phyloP scores from a whole-genome alignment of 2,329 filamentous ascomycete species.

The Onygenales sp. region DNA sequence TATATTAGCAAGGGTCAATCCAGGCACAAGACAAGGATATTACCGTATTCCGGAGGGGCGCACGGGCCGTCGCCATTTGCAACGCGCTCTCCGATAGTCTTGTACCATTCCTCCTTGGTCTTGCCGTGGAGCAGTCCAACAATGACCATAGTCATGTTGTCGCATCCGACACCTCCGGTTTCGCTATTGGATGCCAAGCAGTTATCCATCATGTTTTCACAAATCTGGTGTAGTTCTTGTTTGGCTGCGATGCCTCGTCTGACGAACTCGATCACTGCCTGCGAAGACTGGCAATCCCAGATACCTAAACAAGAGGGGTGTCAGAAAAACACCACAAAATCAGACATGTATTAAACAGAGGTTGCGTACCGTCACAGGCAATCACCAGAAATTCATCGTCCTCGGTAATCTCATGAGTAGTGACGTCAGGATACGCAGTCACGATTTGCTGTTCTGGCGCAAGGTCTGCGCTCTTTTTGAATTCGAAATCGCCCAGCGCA shows the following conservation, averaged over 20 bases:
- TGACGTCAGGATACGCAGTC: slow-evolving; percentile 91
- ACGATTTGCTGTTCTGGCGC: slow-evolving; percentile 98
- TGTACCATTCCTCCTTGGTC: slow-evolving; percentile 97
- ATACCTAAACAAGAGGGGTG: slow-evolving; percentile 56
- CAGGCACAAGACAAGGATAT: slow-evolving; percentile 44
- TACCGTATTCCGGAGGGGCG: slow-evolving; percentile 98
- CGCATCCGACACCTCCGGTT: slow-evolving; percentile 92
- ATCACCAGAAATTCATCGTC: slow-evolving; percentile 95
- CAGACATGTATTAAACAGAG: neutral
- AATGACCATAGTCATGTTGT: slow-evolving; percentile 98
- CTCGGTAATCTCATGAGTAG: slow-evolving; percentile 76
- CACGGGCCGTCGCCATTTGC: slow-evolving; percentile 95
- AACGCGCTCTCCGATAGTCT: slow-evolving; percentile 86
- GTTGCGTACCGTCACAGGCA: slow-evolving; percentile 72
- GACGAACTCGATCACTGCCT: slow-evolving; percentile 94
- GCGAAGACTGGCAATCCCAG: slow-evolving; percentile 98
- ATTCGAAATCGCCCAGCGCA: slow-evolving; percentile 98
- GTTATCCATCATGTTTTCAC: slow-evolving; percentile 99
- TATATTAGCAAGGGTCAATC: neutral
- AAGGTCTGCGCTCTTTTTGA: slow-evolving; percentile 97
- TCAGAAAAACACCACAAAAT: neutral
- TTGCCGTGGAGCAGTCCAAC: slow-evolving; percentile 83
- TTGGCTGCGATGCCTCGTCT: slow-evolving; percentile 92
- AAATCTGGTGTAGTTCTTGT: slow-evolving; percentile 89
- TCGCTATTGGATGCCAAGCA: slow-evolving; percentile 96